Evolutionary conservation across 495 filamentous ascomycete genomes (phyloP).

Genomic region (Talaromyces nanjingensis): DNA sequence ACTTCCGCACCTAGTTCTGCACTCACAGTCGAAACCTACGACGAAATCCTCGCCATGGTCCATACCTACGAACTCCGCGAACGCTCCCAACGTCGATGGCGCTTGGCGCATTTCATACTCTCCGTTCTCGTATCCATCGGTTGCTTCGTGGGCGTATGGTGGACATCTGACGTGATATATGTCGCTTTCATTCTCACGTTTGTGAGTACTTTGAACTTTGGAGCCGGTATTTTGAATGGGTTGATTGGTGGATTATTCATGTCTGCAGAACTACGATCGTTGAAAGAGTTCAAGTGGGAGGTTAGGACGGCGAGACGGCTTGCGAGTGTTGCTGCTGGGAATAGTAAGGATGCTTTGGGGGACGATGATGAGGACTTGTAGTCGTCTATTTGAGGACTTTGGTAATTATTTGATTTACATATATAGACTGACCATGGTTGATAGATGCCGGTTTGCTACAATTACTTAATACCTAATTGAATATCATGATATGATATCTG

Average conservation of each 20-base stretch:
- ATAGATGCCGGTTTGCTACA: not conserved
- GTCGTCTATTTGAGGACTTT: not conserved
- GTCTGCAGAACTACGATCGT: constrained; percentile 67
- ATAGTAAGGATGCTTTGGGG: constrained; percentile 1
- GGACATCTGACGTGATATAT: constrained; percentile 60
- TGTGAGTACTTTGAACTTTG: constrained; percentile 67
- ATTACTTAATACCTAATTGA: constrained; percentile 10
- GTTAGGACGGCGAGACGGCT: constrained; percentile 58
- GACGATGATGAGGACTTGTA: constrained; percentile 8
- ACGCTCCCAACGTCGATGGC: constrained; percentile 57
- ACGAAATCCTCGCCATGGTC: constrained; percentile 64
- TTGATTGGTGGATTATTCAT: constrained; percentile 83
- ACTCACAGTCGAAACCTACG: constrained; percentile 54
- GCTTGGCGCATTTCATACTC: constrained; percentile 64
- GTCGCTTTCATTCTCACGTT: constrained; percentile 77
- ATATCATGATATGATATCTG: not conserved
- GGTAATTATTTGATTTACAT: not conserved
- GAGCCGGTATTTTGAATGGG: constrained; percentile 71
- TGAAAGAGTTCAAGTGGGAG: constrained; percentile 97
- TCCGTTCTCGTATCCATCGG: constrained; percentile 58
- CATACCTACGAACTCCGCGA: constrained; percentile 61
- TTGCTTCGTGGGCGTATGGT: constrained; percentile 81
- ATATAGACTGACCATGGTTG: not conserved
- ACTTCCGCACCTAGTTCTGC: constrained; percentile 21
- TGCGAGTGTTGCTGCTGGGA: constrained; percentile 17